Percentiles rank a stretch among this genome's conserved stretches.
Conservation (phyloP, 2,329 filamentous ascomycete species). For the Chalara sp. region DNA sequence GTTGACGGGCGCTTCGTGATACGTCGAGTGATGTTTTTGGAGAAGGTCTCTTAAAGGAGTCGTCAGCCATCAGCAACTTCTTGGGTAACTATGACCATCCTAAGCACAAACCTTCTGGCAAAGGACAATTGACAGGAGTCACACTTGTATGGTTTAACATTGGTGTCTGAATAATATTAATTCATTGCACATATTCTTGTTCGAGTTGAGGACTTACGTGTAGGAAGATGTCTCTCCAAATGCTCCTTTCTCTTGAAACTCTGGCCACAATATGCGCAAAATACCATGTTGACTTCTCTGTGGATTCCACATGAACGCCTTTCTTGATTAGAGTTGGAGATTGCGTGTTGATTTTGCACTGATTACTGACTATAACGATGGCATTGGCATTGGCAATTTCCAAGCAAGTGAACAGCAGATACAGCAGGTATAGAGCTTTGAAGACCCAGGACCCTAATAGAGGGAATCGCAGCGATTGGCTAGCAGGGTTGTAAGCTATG, state of each 20-base stretch:
- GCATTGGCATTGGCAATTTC: background rate
- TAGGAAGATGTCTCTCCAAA: constrained; percentile 47
- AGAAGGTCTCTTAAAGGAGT: constrained; percentile 36
- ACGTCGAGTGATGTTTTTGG: constrained; percentile 43
- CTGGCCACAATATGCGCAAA: constrained; percentile 48
- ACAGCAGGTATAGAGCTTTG: background rate
- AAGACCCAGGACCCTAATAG: background rate
- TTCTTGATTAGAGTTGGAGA: too few relatives aligned
- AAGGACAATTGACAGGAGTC: constrained; percentile 42
- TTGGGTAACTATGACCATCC: too few relatives aligned
- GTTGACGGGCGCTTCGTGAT: constrained; percentile 42
- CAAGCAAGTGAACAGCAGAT: background rate
- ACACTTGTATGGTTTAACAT: constrained; percentile 47
- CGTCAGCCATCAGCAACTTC: too few relatives aligned
- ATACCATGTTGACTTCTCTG: constrained; percentile 31
- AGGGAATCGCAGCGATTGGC: background rate
- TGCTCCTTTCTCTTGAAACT: constrained; percentile 50
- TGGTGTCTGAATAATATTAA: constrained; percentile 36
- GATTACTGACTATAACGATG: background rate
- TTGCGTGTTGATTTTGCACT: background rate
- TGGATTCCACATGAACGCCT: too few relatives aligned
- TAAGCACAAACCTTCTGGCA: constrained; percentile 35
- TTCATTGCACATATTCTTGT: too few relatives aligned
- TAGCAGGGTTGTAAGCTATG: background rate
- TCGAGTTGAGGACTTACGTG: constrained; percentile 32